Evolutionary conservation across 768 basidiomycete species (phyloP), one percentile per base, ranked within the genome.

Genomic region (Leccinellum rugosiceps): DNA sequence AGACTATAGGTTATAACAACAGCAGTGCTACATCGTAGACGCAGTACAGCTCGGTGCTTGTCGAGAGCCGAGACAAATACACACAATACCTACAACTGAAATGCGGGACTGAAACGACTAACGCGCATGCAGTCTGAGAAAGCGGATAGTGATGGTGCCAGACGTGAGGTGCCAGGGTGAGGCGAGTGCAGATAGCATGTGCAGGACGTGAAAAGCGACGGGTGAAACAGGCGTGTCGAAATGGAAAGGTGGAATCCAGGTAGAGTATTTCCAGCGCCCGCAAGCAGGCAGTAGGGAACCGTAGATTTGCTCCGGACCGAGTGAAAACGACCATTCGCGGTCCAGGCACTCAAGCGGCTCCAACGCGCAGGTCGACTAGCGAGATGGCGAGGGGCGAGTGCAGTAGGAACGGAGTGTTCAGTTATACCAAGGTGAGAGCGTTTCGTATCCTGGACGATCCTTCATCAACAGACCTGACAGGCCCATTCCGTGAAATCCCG

Each of bases 341-440:
- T 63, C 65, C 3, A 55, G 63, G 59, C 63, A 58, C 68, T 70
- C 68, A 62, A 72, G 58, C 61, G 19, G 46, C 62, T 53, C 58
- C 70, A 54, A 51, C 61, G 58, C 35, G 7, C 66, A 61, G 46
- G 48, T 67, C 74, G 76, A 69, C 77, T 78, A 68, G 78, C 77
- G 74, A 74, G 61, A 61, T 61, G 62, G 59, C 69, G 62, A 55
- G 56, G 59, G 59, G 71, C 67, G 58, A 68, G 62, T 67, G 35
- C 62, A 55, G 55, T 56, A 15, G 47, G 62, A 61, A 43, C 65
- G 38, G 46, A 31, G 54, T 31, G 50, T 51, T 34, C 58, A 51
- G 0, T 35, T 35, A 32, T 41, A 46, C 28, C 52, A 31, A 47
- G 41, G n/a, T 23, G 8, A 43, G 35, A 58, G 52, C 3, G 10